These are phyloP conservation scores for Cladosporium velox DNA, from an alignment of 2,329 filamentous ascomycete genomes.

Conservation along the genomic window DNA sequence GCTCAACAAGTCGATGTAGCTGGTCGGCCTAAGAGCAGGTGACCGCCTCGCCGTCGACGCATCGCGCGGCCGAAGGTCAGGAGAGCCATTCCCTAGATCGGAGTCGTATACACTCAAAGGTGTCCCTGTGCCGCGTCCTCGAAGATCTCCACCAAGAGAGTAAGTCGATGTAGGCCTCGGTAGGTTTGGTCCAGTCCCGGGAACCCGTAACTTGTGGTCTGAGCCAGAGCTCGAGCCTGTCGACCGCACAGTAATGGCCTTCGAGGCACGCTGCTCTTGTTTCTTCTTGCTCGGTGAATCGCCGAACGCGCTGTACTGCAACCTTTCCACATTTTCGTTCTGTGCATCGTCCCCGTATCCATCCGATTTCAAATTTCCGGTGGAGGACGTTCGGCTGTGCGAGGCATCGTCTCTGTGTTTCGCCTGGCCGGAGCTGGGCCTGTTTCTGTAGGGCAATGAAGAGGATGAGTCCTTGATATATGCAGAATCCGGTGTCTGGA, in stretches of 20 bases:
- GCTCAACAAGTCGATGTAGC: conserved; percentile 63
- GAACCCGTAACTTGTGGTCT: conserved; percentile 35
- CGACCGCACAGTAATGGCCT: conserved; percentile 36
- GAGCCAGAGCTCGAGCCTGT: conserved; percentile 35
- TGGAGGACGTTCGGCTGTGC: conserved; percentile 24
- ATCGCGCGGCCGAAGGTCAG: conserved; percentile 48
- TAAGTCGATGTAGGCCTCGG: conserved; percentile 72
- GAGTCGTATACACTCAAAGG: conserved; percentile 50
- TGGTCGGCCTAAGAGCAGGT: conserved; percentile 59
- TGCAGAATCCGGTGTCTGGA: conserved; percentile 30
- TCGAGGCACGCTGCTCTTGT: conserved; percentile 34
- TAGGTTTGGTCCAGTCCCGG: conserved; percentile 48
- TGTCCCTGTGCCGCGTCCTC: conserved; percentile 57
- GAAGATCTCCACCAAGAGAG: conserved; percentile 71
- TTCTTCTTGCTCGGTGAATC: conserved; percentile 34
- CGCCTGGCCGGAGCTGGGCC: conserved; percentile 23
- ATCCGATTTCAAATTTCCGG: conserved; percentile 23
- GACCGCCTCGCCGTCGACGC: conserved; percentile 56
- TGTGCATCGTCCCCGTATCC: conserved; percentile 31
- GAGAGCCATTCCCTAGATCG: conserved; percentile 41
- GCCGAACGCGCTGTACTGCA: conserved; percentile 54
- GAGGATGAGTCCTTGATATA: conserved; percentile 21
- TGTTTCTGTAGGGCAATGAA: conserved; percentile 28
- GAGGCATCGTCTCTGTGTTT: conserved; percentile 9
- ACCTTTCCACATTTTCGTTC: conserved; percentile 32